Conservation (phyloP, 306 rosid species). For the Castanea sativa region DNA sequence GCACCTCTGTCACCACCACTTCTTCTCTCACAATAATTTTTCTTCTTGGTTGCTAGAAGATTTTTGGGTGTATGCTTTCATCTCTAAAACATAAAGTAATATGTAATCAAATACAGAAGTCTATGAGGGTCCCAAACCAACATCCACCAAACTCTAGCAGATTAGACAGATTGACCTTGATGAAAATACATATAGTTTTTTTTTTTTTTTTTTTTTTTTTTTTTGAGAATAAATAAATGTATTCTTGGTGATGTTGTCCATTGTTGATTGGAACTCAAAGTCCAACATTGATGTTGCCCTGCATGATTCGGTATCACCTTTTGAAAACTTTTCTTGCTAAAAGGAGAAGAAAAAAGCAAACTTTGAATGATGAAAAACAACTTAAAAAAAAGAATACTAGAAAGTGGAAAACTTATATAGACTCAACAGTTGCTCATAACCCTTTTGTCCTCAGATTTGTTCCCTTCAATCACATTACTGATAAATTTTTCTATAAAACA, state of each 20-base stretch:
- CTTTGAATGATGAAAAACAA: background rate
- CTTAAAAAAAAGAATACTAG: background rate
- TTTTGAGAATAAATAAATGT: no score
- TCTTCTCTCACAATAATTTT: background rate
- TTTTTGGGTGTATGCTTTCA: background rate
- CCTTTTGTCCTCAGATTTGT: no score
- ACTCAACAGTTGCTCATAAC: background rate
- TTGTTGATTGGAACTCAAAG: background rate
- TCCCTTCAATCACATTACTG: no score
- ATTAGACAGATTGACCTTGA: constrained; percentile 9
- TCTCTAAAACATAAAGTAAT: background rate
- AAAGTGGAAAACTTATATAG: background rate
- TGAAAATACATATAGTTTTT: background rate
- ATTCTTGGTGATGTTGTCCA: no score
- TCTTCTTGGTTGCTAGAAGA: background rate
- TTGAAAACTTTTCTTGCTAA: constrained; percentile 9
- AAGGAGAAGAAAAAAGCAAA: background rate
- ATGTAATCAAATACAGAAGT: background rate
- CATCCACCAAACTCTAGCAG: background rate
- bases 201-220: background rate
- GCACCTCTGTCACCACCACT: background rate
- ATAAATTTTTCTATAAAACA: no score
- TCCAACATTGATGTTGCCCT: constrained; percentile 1
- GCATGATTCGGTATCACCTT: constrained; percentile 14
- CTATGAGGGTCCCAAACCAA: constrained; percentile 5